phyloP scores from a whole-genome alignment of 2,329 filamentous ascomycete genomes.

The Verticillium longisporum region DNA sequence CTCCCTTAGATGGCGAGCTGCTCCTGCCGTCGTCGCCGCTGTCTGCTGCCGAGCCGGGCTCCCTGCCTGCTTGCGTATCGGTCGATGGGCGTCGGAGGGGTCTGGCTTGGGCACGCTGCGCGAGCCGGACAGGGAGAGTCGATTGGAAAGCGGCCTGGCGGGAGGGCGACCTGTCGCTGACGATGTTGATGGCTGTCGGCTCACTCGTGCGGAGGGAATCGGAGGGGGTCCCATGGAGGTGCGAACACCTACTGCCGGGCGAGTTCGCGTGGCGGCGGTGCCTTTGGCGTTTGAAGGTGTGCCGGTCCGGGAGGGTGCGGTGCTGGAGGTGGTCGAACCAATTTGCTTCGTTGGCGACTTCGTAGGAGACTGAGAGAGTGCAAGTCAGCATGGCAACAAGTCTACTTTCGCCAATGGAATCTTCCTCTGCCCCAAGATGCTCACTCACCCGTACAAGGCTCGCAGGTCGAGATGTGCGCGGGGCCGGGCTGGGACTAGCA shows the following conservation, averaged over 20 bases:
- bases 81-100: constrained; percentile 35
- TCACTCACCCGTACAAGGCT: constrained; percentile 49
- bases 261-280: constrained; percentile 40
- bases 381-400: neutral
- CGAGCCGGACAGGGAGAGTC: constrained; percentile 30
- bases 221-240: constrained; percentile 64
- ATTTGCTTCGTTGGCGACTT: constrained; percentile 77
- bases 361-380: constrained; percentile 57
- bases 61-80: constrained; percentile 37
- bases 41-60: constrained; percentile 25
- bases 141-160: constrained; percentile 31
- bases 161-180: constrained; percentile 21
- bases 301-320: constrained; percentile 54
- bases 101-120: constrained; percentile 28
- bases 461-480: constrained; percentile 46
- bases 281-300: constrained; percentile 54
- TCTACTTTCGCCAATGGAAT: too few relatives aligned
- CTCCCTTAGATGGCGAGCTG: constrained; percentile 43
- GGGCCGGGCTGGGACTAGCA: constrained; percentile 64
- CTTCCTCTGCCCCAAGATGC: too few relatives aligned
- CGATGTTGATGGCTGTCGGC: constrained; percentile 37
- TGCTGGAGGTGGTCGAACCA: constrained; percentile 44
- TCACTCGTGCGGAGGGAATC: constrained; percentile 33
- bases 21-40: constrained; percentile 24
- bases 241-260: constrained; percentile 46